Percentiles rank a stretch among this genome's conserved stretches.
Evolutionary conservation across 2,329 filamentous ascomycete species (phyloP).

Genomic region (Ophidiomyces ophidiicola): DNA sequence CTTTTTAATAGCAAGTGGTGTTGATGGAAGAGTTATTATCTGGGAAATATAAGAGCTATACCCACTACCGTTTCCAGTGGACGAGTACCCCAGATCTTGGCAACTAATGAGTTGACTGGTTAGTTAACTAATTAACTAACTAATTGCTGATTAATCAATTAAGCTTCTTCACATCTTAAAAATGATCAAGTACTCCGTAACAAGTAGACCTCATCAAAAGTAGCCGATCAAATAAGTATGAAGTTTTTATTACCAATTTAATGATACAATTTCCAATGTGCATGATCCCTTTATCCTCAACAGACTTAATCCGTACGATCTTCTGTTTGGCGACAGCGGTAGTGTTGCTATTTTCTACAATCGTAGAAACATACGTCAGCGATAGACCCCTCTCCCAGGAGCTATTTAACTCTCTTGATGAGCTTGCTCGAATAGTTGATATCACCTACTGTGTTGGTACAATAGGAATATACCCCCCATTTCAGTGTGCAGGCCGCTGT

Average conservation of each 20-base stretch:
- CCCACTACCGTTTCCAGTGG: too few relatives aligned
- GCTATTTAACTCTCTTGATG: conserved; percentile 72
- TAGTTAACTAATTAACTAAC: too few relatives aligned
- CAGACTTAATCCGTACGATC: not conserved
- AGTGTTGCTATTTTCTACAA: not conserved
- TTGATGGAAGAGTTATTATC: conserved; percentile 70
- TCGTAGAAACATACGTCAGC: not conserved
- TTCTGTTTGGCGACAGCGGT: not conserved
- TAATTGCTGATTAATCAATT: too few relatives aligned
- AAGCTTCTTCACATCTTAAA: too few relatives aligned
- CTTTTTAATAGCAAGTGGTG: conserved; percentile 55
- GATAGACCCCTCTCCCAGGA: conserved; percentile 39
- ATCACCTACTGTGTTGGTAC: conserved; percentile 87
- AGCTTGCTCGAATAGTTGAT: conserved; percentile 81
- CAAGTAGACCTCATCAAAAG: too few relatives aligned
- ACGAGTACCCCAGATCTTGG: too few relatives aligned
- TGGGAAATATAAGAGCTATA: conserved; percentile 61
- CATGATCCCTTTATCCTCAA: not conserved
- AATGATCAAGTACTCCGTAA: too few relatives aligned
- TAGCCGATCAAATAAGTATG: too few relatives aligned
- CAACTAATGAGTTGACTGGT: too few relatives aligned
- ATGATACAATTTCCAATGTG: too few relatives aligned
- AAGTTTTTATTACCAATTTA: too few relatives aligned
- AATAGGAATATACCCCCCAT: conserved; percentile 70
- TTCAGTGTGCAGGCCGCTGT: conserved; percentile 74